Conservation (phyloP, 495 filamentous ascomycete genomes). For the Penicillium lagena region DNA sequence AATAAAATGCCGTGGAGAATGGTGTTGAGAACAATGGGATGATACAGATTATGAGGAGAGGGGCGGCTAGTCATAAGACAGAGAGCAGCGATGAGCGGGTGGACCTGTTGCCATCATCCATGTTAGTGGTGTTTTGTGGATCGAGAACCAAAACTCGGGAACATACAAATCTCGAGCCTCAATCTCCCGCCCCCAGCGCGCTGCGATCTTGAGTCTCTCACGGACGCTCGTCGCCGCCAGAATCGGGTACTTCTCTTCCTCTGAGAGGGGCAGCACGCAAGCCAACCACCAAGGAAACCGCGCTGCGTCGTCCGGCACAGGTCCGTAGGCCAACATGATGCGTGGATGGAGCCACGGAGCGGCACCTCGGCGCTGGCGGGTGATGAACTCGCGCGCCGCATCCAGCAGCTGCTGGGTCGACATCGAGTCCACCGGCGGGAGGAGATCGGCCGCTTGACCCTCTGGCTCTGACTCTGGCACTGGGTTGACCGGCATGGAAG, state of each 20-base stretch:
- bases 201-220: constrained; percentile 73
- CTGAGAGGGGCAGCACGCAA: constrained; percentile 66
- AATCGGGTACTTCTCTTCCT: constrained; percentile 72
- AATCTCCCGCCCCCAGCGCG: constrained; percentile 66
- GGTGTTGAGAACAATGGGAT: constrained; percentile 18
- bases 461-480: constrained; percentile 9
- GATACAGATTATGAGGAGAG: constrained; percentile 34
- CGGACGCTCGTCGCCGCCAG: constrained; percentile 66
- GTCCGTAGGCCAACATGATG: constrained; percentile 68
- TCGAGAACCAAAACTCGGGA: neutral
- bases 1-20: constrained; percentile 17
- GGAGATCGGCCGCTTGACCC: constrained; percentile 14
- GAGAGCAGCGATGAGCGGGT: constrained; percentile 25
- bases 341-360: constrained; percentile 68
- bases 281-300: constrained; percentile 90
- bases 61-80: constrained; percentile 47
- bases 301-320: constrained; percentile 66
- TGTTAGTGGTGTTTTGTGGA: constrained; percentile 2
- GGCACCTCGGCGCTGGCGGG: constrained; percentile 54
- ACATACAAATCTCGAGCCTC: constrained; percentile 69
- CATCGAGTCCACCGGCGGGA: constrained; percentile 45
- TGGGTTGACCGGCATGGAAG: constrained; percentile 12
- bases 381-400: constrained; percentile 58
- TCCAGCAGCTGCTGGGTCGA: constrained; percentile 65
- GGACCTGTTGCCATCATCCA: constrained; percentile 17